A percentile compares a stretch with the other conserved stretches of the same genome.
Conservation (phyloP, 495 filamentous ascomycete genomes). For the Xylaria sp. region DNA sequence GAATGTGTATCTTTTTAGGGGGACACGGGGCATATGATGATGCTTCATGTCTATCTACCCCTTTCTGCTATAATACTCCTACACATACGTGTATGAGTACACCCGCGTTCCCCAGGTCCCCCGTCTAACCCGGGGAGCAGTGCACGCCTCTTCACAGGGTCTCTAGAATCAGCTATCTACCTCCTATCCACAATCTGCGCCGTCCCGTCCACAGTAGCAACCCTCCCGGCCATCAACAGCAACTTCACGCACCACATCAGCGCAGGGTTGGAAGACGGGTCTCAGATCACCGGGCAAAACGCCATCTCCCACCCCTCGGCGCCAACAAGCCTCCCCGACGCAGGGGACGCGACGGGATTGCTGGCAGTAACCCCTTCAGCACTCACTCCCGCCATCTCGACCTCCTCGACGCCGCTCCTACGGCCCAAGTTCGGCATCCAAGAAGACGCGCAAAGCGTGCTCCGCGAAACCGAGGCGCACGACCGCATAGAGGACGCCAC, state of each 20-base stretch:
- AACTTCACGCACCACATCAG: slow-evolving; percentile 95
- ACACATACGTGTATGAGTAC: not conserved
- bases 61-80: not conserved
- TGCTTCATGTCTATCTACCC: not conserved
- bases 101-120: not conserved
- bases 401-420: slow-evolving; percentile 3
- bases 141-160: slow-evolving; percentile 80
- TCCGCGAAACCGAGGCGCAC: slow-evolving; percentile 50
- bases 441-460: slow-evolving; percentile 1
- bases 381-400: slow-evolving; percentile 23
- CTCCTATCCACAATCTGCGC: slow-evolving; percentile 80
- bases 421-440: not conserved
- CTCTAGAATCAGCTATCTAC: slow-evolving; percentile 83
- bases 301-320: slow-evolving; percentile 84
- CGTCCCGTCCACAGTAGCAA: slow-evolving; percentile 74
- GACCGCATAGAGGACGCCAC: slow-evolving; percentile 81
- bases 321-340: slow-evolving; percentile 56
- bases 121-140: slow-evolving; percentile 41
- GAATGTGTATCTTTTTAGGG: not conserved
- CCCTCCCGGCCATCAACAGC: slow-evolving; percentile 89
- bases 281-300: slow-evolving; percentile 88
- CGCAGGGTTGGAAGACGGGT: slow-evolving; percentile 77
- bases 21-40: not conserved
- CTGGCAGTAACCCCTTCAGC: slow-evolving; percentile 30
- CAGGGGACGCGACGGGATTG: slow-evolving; percentile 28